phyloP scores from a whole-genome alignment of 1,284 basidiomycete genomes.

The Tilletia setariae region DNA sequence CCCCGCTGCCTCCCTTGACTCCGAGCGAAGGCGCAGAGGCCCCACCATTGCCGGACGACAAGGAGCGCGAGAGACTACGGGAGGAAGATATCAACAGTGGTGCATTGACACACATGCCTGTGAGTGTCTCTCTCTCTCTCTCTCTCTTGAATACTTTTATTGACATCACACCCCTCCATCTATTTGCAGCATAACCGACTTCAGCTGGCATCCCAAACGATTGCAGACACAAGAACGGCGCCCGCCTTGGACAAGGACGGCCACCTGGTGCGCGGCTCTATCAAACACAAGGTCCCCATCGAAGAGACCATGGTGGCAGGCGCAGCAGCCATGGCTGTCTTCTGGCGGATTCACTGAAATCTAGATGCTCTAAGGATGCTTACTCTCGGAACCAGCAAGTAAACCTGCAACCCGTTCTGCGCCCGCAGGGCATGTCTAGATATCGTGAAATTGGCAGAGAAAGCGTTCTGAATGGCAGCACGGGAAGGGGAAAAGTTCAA shows the following conservation, averaged over 20 bases:
- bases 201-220: conserved; percentile 39
- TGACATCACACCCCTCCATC: not conserved
- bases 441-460: no score
- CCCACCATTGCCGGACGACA: conserved; percentile 19
- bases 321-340: conserved; percentile 41
- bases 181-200: conserved; percentile 34
- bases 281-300: conserved; percentile 30
- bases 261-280: conserved; percentile 17
- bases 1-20: conserved; percentile 56
- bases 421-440: no score
- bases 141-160: not conserved
- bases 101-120: conserved; percentile 45
- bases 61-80: conserved; percentile 21
- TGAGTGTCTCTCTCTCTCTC: not conserved
- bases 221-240: conserved; percentile 27
- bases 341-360: conserved; percentile 38
- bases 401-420: no score
- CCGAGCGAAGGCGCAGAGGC: conserved; percentile 8
- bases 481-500: not conserved
- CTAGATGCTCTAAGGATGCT: conserved; percentile 10
- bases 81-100: conserved; percentile 43
- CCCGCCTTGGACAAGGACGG: not conserved
- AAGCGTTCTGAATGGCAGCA: not conserved
- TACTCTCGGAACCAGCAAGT: no score
- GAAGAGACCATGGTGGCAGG: conserved; percentile 43